A percentile compares a stretch with the other conserved stretches of the same genome.
Evolutionary conservation across 2,329 filamentous ascomycete species (phyloP).

Genomic region (Sporothrix schenckii): DNA sequence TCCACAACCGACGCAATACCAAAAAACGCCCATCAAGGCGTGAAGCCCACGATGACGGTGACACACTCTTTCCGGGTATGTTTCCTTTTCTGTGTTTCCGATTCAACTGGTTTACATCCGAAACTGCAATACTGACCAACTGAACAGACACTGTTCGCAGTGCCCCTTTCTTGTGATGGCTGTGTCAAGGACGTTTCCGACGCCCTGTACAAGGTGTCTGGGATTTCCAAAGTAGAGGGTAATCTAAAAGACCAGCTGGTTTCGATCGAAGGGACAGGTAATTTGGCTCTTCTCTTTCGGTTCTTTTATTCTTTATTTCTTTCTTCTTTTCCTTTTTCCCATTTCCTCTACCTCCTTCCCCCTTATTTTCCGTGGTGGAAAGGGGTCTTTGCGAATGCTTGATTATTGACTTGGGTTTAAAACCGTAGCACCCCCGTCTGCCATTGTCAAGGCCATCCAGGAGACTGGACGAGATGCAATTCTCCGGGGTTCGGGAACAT

Average conservation of each 20-base stretch:
- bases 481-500: slow-evolving; percentile 80
- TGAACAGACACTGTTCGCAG: slow-evolving; percentile 84
- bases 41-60: slow-evolving; percentile 47
- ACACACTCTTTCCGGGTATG: slow-evolving; percentile 53
- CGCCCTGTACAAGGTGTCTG: slow-evolving; percentile 73
- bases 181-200: slow-evolving; percentile 86
- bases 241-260: slow-evolving; percentile 82
- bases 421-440: slow-evolving; percentile 72
- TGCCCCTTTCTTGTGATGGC: slow-evolving; percentile 86
- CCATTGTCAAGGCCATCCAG: slow-evolving; percentile 87
- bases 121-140: slow-evolving; percentile 32
- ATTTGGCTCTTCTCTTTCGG: background rate
- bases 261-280: slow-evolving; percentile 79
- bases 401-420: slow-evolving; percentile 15
- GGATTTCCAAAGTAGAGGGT: slow-evolving; percentile 80
- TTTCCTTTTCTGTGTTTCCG: background rate
- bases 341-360: background rate
- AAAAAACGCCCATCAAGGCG: background rate
- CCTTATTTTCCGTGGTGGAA: slow-evolving; percentile 2
- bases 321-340: background rate
- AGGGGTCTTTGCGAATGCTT: background rate
- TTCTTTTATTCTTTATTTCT: background rate
- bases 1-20: background rate
- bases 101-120: background rate
- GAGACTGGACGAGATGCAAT: slow-evolving; percentile 91